These are phyloP conservation scores for Xylaria flabelliformis DNA, from an alignment of 495 filamentous ascomycete genomes.

Conservation along the genomic window DNA sequence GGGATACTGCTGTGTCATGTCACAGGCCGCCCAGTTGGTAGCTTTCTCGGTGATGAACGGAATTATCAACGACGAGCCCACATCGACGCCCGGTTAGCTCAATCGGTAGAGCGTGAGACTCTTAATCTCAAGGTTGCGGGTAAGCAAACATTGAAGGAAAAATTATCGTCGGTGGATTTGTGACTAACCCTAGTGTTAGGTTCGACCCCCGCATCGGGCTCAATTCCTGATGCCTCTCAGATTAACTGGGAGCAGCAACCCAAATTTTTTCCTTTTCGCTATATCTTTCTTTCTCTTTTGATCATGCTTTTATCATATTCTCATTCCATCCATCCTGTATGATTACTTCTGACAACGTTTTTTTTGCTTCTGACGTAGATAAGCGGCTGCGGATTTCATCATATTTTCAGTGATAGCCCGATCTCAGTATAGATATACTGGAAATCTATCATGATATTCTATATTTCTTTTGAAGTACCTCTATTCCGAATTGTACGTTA, in stretches of 20 bases:
- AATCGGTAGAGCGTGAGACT: constrained; percentile 87
- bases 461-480: no score
- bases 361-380: neutral
- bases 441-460: no score
- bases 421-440: no score
- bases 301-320: neutral
- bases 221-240: constrained; percentile 46
- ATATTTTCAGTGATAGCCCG: no score
- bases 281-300: neutral
- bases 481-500: no score
- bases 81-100: constrained; percentile 64
- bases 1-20: neutral
- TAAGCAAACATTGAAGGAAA: constrained; percentile 27
- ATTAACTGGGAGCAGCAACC: constrained; percentile 18
- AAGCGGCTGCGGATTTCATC: no score
- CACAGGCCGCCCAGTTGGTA: neutral
- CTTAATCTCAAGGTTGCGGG: constrained; percentile 78
- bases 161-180: neutral
- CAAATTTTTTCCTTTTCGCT: neutral
- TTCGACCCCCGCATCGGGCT: constrained; percentile 56
- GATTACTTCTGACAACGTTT: neutral
- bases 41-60: neutral
- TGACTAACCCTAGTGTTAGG: constrained; percentile 36
- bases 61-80: neutral
- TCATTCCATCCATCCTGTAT: neutral